Evolutionary conservation across 2,329 filamentous ascomycete genomes (phyloP).

Genomic region (Colletotrichum trifolii): DNA sequence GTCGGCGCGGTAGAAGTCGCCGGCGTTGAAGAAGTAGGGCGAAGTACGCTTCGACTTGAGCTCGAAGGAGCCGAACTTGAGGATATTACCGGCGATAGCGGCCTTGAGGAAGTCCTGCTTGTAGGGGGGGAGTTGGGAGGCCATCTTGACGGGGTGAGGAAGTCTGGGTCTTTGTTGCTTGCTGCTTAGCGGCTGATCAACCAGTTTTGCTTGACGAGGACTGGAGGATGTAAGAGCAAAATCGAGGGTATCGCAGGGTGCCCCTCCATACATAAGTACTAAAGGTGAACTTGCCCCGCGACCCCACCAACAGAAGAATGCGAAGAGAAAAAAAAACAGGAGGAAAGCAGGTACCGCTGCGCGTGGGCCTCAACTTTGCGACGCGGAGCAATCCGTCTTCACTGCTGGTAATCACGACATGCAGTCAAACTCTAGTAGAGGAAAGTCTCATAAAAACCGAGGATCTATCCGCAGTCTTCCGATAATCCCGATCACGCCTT

Average conservation of each 20-base stretch:
- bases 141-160: constrained; percentile 46
- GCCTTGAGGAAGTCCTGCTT: constrained; percentile 80
- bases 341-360: neutral
- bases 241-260: constrained; percentile 9
- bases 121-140: constrained; percentile 65
- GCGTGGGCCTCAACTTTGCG: too few relatives aligned
- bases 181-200: constrained; percentile 5
- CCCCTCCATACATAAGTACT: constrained; percentile 21
- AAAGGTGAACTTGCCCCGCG: constrained; percentile 21
- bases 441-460: too few relatives aligned
- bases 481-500: too few relatives aligned
- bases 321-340: neutral
- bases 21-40: constrained; percentile 98
- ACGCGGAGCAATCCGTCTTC: too few relatives aligned
- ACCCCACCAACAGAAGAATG: too few relatives aligned
- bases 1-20: constrained; percentile 84
- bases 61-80: constrained; percentile 86
- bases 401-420: too few relatives aligned
- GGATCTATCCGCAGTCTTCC: too few relatives aligned
- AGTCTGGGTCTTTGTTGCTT: neutral
- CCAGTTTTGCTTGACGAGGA: constrained; percentile 27
- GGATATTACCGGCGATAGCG: constrained; percentile 74
- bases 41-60: constrained; percentile 93
- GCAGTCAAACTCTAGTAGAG: too few relatives aligned
- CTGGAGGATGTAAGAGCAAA: constrained; percentile 24